Percentiles rank a stretch among this genome's conserved stretches.
phyloP scores from a whole-genome alignment of 257 asterid species.

The Parsonsia alboflavescens region DNA sequence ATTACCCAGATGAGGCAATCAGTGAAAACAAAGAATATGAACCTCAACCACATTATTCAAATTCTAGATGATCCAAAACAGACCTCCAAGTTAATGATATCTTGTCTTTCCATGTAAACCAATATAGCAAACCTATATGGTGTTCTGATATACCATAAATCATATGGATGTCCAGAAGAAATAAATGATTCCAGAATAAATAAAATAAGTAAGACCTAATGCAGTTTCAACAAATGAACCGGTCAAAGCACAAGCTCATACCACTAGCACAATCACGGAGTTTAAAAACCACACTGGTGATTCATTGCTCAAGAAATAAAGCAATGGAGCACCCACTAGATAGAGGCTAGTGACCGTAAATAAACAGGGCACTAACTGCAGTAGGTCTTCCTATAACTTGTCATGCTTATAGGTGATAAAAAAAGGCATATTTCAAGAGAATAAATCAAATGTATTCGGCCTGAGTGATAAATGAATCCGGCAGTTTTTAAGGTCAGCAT shows the following conservation, averaged over 20 bases:
- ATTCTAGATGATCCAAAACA: neutral
- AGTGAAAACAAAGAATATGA: neutral
- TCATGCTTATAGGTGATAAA: neutral
- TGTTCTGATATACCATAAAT: neutral
- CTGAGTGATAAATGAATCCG: neutral
- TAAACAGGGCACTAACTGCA: no score
- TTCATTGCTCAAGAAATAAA: neutral
- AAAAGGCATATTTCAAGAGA: neutral
- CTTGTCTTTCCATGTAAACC: neutral
- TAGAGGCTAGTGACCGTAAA: neutral
- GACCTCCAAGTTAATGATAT: neutral
- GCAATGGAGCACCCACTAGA: neutral
- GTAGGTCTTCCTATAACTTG: neutral
- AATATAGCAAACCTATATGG: constrained; percentile 1
- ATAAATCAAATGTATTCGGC: neutral
- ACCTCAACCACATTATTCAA: neutral
- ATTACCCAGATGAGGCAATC: neutral
- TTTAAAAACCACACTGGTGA: neutral
- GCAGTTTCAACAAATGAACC: neutral
- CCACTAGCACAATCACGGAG: neutral
- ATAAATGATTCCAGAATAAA: neutral
- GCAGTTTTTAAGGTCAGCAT: neutral
- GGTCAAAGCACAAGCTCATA: neutral
- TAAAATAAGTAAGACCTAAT: neutral
- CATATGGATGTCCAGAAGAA: neutral